Evolutionary conservation across 768 basidiomycete genomes (phyloP), one percentile per base, ranked within the genome.

Genomic region (Agaricus blazei): DNA sequence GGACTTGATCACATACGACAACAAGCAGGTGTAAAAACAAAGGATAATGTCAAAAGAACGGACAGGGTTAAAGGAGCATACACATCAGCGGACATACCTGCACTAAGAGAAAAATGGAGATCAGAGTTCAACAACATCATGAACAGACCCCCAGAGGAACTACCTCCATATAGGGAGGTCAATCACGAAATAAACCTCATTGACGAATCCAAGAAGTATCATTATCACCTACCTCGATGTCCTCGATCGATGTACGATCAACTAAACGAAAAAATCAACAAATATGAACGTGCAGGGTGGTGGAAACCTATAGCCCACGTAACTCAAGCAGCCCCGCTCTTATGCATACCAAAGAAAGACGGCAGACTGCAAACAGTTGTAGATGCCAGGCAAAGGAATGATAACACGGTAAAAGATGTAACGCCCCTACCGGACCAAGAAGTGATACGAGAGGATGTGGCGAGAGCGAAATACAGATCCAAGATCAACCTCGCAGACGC

Each of bases 141-240:
- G n/a, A 48, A 57, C 14, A 64, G 64, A 1, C 50, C 61, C 1
- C 62, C 59, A 23, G 44, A 56, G 3, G 51, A 60, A 24, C 42
- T 74, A 15, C 75, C 74, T 0, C 72, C 72, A 2, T 57, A 67
- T 27, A 27, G 67, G 3, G 70, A 62, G 2, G 63, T 77, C 0
- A 76, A 77, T 54, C 74, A 76, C 45, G 55, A 59, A 0, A 76
- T 78, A 15, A 63, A 67, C 4, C 23, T 58, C 0, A 69, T 74
- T 7, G 70, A 77, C 42, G 62, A 70, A 3, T 47, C 61, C 0
- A 65, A 65, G 49, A 28, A 44, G 6, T 75, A 75, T 48, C 52
- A 61, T 0, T 71, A 72, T 45, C 63, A 67, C 11, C 9, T 66
- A 1, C 68, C 73, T 0, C 38, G 3, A 2, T 45, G 44, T 23